Evolutionary conservation across 163 green algal genomes (phyloP), one percentile per base, ranked within the genome.

Genomic region (Coccomyxa subellipsoidea): DNA sequence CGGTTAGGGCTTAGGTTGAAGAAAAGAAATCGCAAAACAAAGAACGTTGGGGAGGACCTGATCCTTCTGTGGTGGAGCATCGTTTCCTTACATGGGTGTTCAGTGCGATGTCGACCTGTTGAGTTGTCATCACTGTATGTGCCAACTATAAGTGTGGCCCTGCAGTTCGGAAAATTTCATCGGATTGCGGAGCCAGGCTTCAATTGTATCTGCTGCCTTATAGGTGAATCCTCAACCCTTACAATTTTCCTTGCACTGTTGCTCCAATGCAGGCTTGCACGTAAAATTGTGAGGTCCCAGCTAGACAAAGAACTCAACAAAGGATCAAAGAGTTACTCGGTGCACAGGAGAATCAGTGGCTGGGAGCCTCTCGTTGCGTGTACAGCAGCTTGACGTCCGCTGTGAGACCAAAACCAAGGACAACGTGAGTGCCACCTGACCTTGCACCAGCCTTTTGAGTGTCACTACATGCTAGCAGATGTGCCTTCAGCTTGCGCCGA

Each of bases 321-420:
- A 31, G 71, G 21, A 38, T 12, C 34, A 59, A 1, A 59, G 47
- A 78, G 8, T 5, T 27, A 78, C 71, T 8, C 34, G 21, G 34
- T 78, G 75, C 25, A 38, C 76, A 91, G 93, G 95, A 54, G 90
- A 97, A 69, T 54, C 66, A 36, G 87, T 96, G 32, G 86, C 90
- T 5, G 94, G 91, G 4, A 85, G 79, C 6, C 54, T 98, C 47
- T 92, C 81, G 36, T 86, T 96, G 80, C 83, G 95, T 37, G 90
- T 98, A 15, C 94, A 97, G 86, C 92, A 97, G 83, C 86, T 98
- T 75, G 91, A 96, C 79, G 94, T 98, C 10, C 69, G 84, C 12
- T 94, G 90, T 76, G 95, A 98, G 84, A 98, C 95, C 0, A 98
- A 98, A 85, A 98, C 95, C 0, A 93, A 91, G 80, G 93, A 92